Evolutionary conservation across 495 filamentous ascomycete genomes (phyloP), one percentile per base, ranked within the genome.

Genomic region (Glonium stellatum): DNA sequence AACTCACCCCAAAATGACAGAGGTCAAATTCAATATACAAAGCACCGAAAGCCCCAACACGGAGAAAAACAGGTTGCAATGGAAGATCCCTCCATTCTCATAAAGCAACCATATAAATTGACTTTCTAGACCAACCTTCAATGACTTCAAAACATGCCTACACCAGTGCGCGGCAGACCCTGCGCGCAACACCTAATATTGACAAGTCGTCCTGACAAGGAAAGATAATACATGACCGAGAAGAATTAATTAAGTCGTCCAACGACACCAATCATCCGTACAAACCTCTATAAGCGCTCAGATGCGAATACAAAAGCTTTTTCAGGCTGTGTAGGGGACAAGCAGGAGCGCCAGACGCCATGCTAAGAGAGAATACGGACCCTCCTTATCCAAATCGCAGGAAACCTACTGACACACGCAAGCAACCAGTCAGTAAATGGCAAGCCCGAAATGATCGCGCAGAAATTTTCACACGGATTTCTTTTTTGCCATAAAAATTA

Each of bases 301-400:
- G 13, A 34, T 23, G 48, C 27, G 12, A 44, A 44, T 18, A 44
- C 12, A 44, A 44, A 15, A 15, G 39, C 39, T 25, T 52, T 52
- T 52, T 52, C 6, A 23, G 48, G 48, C 12, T 13, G n/a, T 6
- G n/a, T 6, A 18, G 23, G 47, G 27, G 21, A 8, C 19, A 42
- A 23, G 19, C 31, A 23, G 11, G 11, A 27, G 63, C 58, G 52
- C 62, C 62, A 58, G 59, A 66, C 63, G 63, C 63, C 63, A 54
- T 54, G 63, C 63, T 66, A 66, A 62, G 31, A 47, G 49, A 22
- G 41, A 42, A 42, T 42, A n/a, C n/a, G n/a, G 46, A 34, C 10
- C 27, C 54, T 46, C 55, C 23, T 44, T 39, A 19, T 21, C 21
- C n/a, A 22, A 31, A 34, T 37, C 57, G 47, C 57, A 41, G 48